These are phyloP conservation scores for Suhomyces taliae DNA, from an alignment of 1,139 yeast genomes.

Conservation along the genomic window DNA sequence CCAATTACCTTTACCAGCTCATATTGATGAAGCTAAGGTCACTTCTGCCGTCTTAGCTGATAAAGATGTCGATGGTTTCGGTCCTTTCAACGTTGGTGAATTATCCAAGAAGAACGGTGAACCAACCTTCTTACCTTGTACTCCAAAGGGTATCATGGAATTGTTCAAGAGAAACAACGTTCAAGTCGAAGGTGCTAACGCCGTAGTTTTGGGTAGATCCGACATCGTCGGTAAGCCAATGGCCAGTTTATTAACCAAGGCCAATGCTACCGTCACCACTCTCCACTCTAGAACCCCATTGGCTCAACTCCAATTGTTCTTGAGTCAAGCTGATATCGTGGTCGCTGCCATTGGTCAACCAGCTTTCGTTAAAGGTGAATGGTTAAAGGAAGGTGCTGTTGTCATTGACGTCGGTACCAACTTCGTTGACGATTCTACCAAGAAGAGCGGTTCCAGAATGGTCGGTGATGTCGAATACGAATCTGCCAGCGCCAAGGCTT, in stretches of 20 bases:
- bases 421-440: constrained; percentile 59
- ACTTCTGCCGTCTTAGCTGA: constrained; percentile 74
- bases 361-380: constrained; percentile 66
- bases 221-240: constrained; percentile 85
- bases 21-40: constrained; percentile 73
- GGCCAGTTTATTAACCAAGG: constrained; percentile 66
- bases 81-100: constrained; percentile 88
- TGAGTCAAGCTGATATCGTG: constrained; percentile 69
- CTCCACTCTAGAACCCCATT: constrained; percentile 70
- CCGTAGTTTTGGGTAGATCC: constrained; percentile 78
- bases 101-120: constrained; percentile 84
- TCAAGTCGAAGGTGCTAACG: constrained; percentile 67
- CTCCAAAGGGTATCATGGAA: constrained; percentile 92
- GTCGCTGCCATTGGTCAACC: constrained; percentile 79
- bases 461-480: constrained; percentile 79
- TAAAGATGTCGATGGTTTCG: constrained; percentile 97
- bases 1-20: constrained; percentile 87
- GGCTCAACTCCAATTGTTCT: constrained; percentile 55
- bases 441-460: constrained; percentile 58
- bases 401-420: constrained; percentile 82
- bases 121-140: constrained; percentile 89
- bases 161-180: constrained; percentile 67
- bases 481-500: constrained; percentile 54
- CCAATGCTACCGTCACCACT: constrained; percentile 79
- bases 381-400: constrained; percentile 68